These are phyloP conservation scores for Sechiopsis laciniata DNA, from an alignment of 306 rosid species.

Conservation along the genomic window DNA sequence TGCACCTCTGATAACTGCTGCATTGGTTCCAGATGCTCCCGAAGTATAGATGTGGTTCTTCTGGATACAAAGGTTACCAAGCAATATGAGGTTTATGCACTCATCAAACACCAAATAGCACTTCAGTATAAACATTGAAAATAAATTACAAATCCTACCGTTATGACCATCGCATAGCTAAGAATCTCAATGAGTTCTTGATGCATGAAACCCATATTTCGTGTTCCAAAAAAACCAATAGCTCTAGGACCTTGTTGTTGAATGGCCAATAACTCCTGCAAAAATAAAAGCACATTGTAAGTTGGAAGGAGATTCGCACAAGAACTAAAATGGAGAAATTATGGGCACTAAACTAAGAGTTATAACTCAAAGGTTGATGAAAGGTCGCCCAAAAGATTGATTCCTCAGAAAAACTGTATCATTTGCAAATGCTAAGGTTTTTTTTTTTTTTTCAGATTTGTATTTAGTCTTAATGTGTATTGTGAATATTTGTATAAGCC, in stretches of 20 bases:
- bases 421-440: constrained; percentile 1
- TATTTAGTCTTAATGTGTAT: too few species aligned
- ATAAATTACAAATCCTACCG: constrained; percentile 52
- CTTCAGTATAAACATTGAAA: neutral
- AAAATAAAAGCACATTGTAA: constrained; percentile 9
- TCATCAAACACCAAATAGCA: constrained; percentile 4
- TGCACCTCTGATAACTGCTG: constrained; percentile 99
- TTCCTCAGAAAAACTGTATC: neutral
- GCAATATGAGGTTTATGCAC: constrained; percentile 19
- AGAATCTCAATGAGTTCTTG: constrained; percentile 96
- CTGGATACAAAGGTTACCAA: constrained; percentile 38
- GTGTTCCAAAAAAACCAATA: constrained; percentile 92
- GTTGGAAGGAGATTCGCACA: constrained; percentile 16
- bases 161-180: constrained; percentile 99
- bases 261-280: constrained; percentile 92
- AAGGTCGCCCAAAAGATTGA: neutral
- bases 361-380: neutral
- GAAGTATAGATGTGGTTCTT: constrained; percentile 95
- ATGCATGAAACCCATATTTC: constrained; percentile 99
- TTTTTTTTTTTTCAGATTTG: too few species aligned
- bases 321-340: neutral
- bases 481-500: too few species aligned
- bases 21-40: constrained; percentile 99
- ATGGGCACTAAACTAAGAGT: neutral
- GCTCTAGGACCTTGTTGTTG: constrained; percentile 99